Evolutionary conservation across 345 rosid species (phyloP).

Genomic region (Rhodamnia rubescens): DNA sequence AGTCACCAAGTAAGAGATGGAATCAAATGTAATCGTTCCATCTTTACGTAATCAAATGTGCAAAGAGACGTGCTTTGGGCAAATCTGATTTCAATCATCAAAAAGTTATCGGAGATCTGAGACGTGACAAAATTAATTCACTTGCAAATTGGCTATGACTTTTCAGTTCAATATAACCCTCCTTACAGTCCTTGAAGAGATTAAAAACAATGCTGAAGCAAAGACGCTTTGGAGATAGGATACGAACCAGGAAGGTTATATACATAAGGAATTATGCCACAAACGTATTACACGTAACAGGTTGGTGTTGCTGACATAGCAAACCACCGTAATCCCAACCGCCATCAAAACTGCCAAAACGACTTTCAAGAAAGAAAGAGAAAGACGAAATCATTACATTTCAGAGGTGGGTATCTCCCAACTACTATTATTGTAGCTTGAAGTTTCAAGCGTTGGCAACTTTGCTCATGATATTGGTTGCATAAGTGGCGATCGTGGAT

Average conservation of each 20-base stretch:
- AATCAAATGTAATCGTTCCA: neutral
- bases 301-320: neutral
- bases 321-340: neutral
- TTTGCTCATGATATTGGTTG: constrained; percentile 57
- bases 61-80: neutral
- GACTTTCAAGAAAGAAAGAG: neutral
- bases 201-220: neutral
- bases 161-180: neutral
- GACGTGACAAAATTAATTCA: neutral
- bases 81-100: neutral
- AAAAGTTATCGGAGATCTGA: neutral
- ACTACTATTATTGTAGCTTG: neutral
- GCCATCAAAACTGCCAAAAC: neutral
- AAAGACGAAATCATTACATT: neutral
- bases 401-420: neutral
- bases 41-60: neutral
- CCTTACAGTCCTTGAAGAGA: neutral
- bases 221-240: neutral
- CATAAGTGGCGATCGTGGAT: constrained; percentile 71
- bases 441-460: constrained; percentile 33
- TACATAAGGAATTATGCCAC: neutral
- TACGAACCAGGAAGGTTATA: neutral
- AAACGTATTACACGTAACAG: neutral
- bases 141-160: neutral
- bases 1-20: neutral